Conservation (phyloP, 345 rosid genomes). For the Boechera retrofracta region DNA sequence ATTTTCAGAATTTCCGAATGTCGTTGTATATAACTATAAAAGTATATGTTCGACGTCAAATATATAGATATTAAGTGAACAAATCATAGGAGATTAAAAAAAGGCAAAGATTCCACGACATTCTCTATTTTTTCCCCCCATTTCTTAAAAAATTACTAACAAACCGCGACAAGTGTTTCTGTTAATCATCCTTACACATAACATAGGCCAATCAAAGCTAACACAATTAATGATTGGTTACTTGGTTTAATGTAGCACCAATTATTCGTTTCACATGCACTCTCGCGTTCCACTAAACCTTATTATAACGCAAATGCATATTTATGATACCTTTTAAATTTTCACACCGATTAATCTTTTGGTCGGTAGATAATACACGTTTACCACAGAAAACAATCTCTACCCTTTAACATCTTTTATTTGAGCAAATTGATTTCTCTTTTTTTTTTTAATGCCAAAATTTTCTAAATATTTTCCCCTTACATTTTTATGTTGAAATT, state of each 20-base stretch:
- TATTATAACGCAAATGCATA: slow-evolving; percentile 22
- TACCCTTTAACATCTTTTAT: background rate
- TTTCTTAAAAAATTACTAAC: slow-evolving; percentile 11
- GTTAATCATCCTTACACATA: slow-evolving; percentile 24
- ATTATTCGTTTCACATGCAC: slow-evolving; percentile 45
- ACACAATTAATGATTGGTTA: slow-evolving; percentile 30
- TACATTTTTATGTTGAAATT: background rate
- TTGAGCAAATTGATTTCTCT: background rate
- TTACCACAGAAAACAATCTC: background rate
- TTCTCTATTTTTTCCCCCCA: slow-evolving; percentile 25
- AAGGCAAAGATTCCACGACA: slow-evolving; percentile 39
- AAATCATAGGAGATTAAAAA: slow-evolving; percentile 7
- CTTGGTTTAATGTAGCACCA: slow-evolving; percentile 28
- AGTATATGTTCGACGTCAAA: background rate
- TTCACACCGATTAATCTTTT: background rate
- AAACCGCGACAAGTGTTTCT: slow-evolving; percentile 37
- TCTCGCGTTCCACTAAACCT: slow-evolving; percentile 26
- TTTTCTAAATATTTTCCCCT: background rate
- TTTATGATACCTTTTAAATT: slow-evolving; percentile 2
- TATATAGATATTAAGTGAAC: background rate
- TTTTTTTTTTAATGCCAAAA: background rate
- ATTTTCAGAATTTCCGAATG: background rate
- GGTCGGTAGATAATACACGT: background rate
- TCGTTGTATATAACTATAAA: slow-evolving; percentile 10
- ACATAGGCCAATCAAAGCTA: slow-evolving; percentile 28